These are phyloP conservation scores for Trichoderma virens DNA, from an alignment of 495 filamentous ascomycete genomes.

Conservation along the genomic window DNA sequence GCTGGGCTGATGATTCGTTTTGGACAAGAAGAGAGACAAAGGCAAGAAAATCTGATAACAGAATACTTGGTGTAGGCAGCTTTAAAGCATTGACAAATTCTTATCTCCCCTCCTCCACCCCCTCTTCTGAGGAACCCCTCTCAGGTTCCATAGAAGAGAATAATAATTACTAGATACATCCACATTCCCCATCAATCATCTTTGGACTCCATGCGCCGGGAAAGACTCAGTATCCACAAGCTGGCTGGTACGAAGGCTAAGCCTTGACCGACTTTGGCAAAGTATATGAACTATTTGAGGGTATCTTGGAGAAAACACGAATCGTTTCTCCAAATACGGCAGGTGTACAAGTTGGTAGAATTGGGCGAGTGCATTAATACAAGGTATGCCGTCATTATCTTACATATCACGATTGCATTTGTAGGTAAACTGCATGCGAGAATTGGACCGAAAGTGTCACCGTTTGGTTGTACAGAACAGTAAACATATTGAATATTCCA, in stretches of 20 bases:
- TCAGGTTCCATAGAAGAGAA: background rate
- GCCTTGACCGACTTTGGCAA: background rate
- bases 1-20: background rate
- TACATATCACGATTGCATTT: background rate
- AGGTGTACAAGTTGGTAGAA: background rate
- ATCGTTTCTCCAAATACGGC: background rate
- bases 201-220: background rate
- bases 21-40: background rate
- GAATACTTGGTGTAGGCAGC: background rate
- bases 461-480: too few relatives aligned
- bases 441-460: background rate
- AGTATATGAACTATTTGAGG: background rate
- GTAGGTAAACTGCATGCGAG: background rate
- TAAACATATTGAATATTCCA: too few relatives aligned
- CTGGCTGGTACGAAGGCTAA: background rate
- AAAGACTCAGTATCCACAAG: background rate
- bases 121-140: too few relatives aligned
- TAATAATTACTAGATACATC: background rate
- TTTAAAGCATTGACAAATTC: background rate
- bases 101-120: too few relatives aligned
- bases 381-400: background rate
- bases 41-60: background rate
- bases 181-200: background rate
- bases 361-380: too few relatives aligned
- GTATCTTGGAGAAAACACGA: background rate